A percentile compares a stretch with the other conserved stretches of the same genome.
Conservation (phyloP, 1,139 yeast genomes). For the Magnusiomyces paraingens region DNA sequence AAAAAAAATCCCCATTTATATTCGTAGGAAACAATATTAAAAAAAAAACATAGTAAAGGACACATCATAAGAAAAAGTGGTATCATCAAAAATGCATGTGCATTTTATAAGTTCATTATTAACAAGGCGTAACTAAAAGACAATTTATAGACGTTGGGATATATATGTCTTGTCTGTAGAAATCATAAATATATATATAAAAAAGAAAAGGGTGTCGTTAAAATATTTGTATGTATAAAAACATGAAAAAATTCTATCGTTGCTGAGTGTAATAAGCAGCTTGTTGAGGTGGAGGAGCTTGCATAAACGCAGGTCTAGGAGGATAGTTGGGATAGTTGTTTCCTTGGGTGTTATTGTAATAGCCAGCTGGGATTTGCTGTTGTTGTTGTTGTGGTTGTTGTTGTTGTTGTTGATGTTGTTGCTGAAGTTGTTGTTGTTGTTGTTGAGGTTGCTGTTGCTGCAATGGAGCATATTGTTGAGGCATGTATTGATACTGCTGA, state of each 20-base stretch:
- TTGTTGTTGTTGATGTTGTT: conserved; percentile 21
- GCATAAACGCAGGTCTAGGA: conserved; percentile 5
- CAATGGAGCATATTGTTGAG: conserved; percentile 20
- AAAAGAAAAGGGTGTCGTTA: not conserved
- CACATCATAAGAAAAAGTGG: no score
- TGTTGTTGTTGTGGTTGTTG: conserved; percentile 14
- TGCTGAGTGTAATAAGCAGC: conserved; percentile 4
- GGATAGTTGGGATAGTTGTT: conserved; percentile 2
- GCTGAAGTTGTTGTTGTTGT: conserved; percentile 16
- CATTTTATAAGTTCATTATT: no score
- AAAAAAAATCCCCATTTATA: no score
- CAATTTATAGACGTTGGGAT: no score
- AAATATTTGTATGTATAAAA: not conserved
- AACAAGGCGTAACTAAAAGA: no score
- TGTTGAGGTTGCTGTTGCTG: conserved; percentile 17
- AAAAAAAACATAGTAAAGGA: no score
- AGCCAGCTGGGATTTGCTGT: no score
- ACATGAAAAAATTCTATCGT: not conserved
- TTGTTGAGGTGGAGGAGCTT: conserved; percentile 5
- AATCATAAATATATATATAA: no score
- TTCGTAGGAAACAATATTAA: no score
- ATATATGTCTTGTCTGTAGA: no score
- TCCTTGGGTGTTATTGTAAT: not conserved
- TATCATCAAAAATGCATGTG: no score
- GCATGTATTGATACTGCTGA: conserved; percentile 19